Evolutionary conservation across 2,329 filamentous ascomycete species (phyloP), one percentile per base, ranked within the genome.

Genomic region (Leptodontidium sp.): DNA sequence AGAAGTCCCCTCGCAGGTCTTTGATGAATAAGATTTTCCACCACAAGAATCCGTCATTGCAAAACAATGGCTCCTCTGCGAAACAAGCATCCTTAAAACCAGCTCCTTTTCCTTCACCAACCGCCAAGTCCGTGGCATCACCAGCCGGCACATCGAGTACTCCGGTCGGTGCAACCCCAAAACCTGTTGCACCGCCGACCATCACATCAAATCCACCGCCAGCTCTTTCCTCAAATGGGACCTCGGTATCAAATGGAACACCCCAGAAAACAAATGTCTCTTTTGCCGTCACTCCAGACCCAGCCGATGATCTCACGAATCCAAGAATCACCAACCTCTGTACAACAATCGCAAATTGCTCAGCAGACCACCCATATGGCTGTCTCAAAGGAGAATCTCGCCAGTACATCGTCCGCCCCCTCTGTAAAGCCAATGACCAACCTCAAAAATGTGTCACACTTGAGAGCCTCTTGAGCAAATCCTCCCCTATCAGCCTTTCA

Each of bases 241-340:
- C 21, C 2, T 24, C 52, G 14, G 24, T 38, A 26, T 38, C 32
- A 9, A 21, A 9, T n/a, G 53, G n/a, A 24, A 21, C 32, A 3
- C 2, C 59, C 4, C 49, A 21, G 5, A 66, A 59, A 45, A 6
- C 50, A 26, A 66, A 68, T 26, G 65, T 71, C 8, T 45, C 67
- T n/a, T 71, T 69, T 38, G 29, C 53, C 8, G 58, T 45, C 32
- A n/a, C 55, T 2, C 8, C 50, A 15, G 26, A 59, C 3, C 38
- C 45, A 17, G 45, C n/a, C 24, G 43, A 61, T 12, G 49, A 58
- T 49, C 52, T 52, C 5, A 24, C 29, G 24, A 52, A 40, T 29
- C 43, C 66, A 6, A 68, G 49, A 40, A 66, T 70, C n/a, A 68
- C 68, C 14, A 68, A 70, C 53, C 26, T 72, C 6, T 72, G 70